Percentiles rank a stretch among this genome's conserved stretches.
phyloP scores from a whole-genome alignment of 768 basidiomycete species.

The Panaeolus papilionaceus region DNA sequence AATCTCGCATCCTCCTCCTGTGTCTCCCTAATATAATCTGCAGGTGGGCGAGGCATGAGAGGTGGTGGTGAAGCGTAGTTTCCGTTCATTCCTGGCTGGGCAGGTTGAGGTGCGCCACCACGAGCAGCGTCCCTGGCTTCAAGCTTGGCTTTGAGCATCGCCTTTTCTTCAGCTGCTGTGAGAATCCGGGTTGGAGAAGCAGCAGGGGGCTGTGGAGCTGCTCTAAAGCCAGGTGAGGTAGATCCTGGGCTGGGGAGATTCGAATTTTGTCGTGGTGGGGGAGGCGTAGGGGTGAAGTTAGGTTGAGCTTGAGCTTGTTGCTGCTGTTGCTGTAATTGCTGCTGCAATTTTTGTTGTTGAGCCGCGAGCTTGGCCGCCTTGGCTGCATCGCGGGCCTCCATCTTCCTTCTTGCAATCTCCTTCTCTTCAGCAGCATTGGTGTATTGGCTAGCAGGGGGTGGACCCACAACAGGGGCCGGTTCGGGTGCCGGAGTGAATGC shows the following conservation, averaged over 20 bases:
- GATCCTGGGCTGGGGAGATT: constrained; percentile 15
- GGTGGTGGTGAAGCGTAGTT: constrained; percentile 62
- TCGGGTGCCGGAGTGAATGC: constrained; percentile 29
- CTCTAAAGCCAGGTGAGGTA: constrained; percentile 32
- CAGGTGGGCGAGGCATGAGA: constrained; percentile 77
- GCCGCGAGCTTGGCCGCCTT: constrained; percentile 22
- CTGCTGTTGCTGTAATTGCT: constrained; percentile 23
- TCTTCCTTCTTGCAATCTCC: constrained; percentile 59
- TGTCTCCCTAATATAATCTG: constrained; percentile 83
- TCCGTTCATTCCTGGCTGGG: constrained; percentile 25
- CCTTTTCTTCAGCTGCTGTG: constrained; percentile 84
- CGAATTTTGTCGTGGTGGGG: constrained; percentile 23
- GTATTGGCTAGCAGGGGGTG: constrained; percentile 31
- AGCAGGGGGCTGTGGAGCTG: constrained; percentile 43
- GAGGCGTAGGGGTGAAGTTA: constrained; percentile 28
- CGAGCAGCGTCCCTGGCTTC: constrained; percentile 55
- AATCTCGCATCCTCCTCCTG: constrained; percentile 74
- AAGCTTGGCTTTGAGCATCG: constrained; percentile 65
- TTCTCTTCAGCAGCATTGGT: constrained; percentile 52
- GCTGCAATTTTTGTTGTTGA: constrained; percentile 15
- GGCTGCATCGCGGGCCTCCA: constrained; percentile 59
- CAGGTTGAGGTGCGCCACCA: constrained; percentile 20
- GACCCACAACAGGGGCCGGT: constrained; percentile 22
- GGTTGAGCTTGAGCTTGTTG: constrained; percentile 29
- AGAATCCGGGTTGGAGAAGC: constrained; percentile 40